Base-by-base conservation (phyloP, 225 moss, liverwort and hornwort genomes). In the Pseudisothecium myosuroides region DNA sequence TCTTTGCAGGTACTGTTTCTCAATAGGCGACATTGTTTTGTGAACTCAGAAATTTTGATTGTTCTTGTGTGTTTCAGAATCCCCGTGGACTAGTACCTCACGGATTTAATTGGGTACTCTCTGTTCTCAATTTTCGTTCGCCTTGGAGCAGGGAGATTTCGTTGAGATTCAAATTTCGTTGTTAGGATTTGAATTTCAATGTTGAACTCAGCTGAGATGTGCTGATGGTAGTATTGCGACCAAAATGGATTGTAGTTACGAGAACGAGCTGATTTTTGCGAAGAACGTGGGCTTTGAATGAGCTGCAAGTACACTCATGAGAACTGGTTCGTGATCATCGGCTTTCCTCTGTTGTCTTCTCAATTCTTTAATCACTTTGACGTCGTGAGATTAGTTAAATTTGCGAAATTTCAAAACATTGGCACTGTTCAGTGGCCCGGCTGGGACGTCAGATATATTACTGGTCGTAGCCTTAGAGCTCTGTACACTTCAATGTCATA, bases 291-390 rank as follows among this genome's bases (percentile, higher is more conserved):
- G 61, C 32, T 55, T 88, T 85, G 85, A 81, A 59, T 87, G 73
- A 85, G 89, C 83, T 88, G 80, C 88, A 81, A 68, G 26, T 80
- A 68, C 41, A 83, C 83, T 73, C 76, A 91, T 91, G 91, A 93
- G 90, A 86, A 84, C 86, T 76, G 91, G 91, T 91, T 80, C 43
- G 86, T 39, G 85, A 79, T 65, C 83, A 49, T 72, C 14, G 43
- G 2, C 47, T 88, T 62, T 83, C 37, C n/a, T 85, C 66, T 65
- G 54, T 72, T 54, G 52, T 79, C 19, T 9, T 83, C 41, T 20
- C 11, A 75, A 39, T 76, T 80, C 19, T 83, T 76, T 47, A n/a
- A 27, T n/a, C 39, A 31, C 59, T 39, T 72, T 66, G 45, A 79
- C 13, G 24, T 64, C 24, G 28, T 65, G 31, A 65, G 39, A 14